These are phyloP conservation scores for Tetrapisispora pingtungensis DNA, from an alignment of 805 yeast species.

Conservation along the genomic window DNA sequence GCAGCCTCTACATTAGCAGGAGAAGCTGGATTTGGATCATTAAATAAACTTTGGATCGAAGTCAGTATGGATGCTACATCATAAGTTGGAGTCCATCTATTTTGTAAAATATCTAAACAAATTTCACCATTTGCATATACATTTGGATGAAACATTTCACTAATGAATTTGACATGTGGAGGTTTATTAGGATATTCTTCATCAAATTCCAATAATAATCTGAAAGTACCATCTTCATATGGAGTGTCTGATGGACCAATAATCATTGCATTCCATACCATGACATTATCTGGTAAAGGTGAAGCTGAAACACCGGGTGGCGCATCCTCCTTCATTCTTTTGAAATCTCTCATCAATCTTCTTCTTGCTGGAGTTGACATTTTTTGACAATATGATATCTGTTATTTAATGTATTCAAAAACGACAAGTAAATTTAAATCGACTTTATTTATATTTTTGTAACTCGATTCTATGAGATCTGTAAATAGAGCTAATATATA, in stretches of 20 bases:
- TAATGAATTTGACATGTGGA: slow-evolving; percentile 80
- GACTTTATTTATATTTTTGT: too few relatives aligned
- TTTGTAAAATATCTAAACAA: slow-evolving; percentile 90
- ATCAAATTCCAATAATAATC: slow-evolving; percentile 76
- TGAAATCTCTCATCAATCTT: slow-evolving; percentile 97
- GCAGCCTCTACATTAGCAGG: slow-evolving; percentile 99
- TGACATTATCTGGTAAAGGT: slow-evolving; percentile 92
- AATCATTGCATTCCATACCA: slow-evolving; percentile 96
- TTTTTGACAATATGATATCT: not conserved
- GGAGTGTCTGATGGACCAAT: slow-evolving; percentile 98
- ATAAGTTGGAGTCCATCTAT: slow-evolving; percentile 97
- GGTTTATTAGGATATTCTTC: slow-evolving; percentile 98
- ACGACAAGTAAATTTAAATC: too few relatives aligned
- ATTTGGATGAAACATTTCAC: slow-evolving; percentile 96
- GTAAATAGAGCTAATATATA: too few relatives aligned
- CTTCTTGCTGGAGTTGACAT: slow-evolving; percentile 99
- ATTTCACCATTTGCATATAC: slow-evolving; percentile 93
- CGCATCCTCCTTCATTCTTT: slow-evolving; percentile 95
- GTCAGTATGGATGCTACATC: slow-evolving; percentile 94
- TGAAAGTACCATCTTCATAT: slow-evolving; percentile 94
- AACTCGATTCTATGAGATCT: too few relatives aligned
- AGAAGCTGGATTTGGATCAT: slow-evolving; percentile 92
- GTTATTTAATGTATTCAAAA: too few relatives aligned
- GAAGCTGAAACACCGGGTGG: slow-evolving; percentile 98
- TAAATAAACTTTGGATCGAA: slow-evolving; percentile 80